Evolutionary conservation across 2,329 filamentous ascomycete genomes (phyloP).

Genomic region (Ophiostoma sp.): DNA sequence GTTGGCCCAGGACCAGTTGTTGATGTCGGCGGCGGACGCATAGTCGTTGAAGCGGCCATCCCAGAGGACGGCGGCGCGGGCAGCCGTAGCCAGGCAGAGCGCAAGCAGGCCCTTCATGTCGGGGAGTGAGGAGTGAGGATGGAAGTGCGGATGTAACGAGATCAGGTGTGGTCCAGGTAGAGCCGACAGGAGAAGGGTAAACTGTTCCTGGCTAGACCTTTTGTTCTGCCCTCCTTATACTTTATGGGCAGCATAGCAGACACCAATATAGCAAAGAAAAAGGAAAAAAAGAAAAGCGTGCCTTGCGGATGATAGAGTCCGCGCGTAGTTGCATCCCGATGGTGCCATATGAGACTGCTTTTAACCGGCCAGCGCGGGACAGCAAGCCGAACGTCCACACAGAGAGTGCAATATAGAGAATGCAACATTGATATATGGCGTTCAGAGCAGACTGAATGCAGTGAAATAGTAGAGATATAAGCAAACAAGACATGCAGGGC

Average conservation of each 20-base stretch:
- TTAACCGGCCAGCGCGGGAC: neutral
- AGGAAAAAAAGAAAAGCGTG: neutral
- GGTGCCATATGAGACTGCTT: neutral
- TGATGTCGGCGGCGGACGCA: slow-evolving; percentile 48
- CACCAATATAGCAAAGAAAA: neutral
- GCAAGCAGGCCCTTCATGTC: neutral
- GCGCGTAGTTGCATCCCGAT: neutral
- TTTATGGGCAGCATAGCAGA: neutral
- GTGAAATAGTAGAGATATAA: neutral
- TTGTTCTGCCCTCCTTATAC: neutral
- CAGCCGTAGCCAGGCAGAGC: slow-evolving; percentile 12
- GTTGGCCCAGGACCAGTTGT: slow-evolving; percentile 62
- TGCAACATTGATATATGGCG: neutral
- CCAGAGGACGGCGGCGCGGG: slow-evolving; percentile 42
- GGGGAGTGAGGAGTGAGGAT: neutral
- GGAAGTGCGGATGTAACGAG: neutral
- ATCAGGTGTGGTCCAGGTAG: neutral
- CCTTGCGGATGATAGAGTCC: neutral
- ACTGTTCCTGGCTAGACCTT: neutral
- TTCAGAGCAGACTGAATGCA: too few species aligned
- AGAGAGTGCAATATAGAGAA: neutral
- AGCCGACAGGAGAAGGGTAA: neutral
- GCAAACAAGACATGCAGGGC: neutral
- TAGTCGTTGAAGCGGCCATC: slow-evolving; percentile 62
- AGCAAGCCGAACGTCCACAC: neutral